phyloP scores from a whole-genome alignment of 2,329 filamentous ascomycete genomes.

The Chrysoporthe austroafricana region DNA sequence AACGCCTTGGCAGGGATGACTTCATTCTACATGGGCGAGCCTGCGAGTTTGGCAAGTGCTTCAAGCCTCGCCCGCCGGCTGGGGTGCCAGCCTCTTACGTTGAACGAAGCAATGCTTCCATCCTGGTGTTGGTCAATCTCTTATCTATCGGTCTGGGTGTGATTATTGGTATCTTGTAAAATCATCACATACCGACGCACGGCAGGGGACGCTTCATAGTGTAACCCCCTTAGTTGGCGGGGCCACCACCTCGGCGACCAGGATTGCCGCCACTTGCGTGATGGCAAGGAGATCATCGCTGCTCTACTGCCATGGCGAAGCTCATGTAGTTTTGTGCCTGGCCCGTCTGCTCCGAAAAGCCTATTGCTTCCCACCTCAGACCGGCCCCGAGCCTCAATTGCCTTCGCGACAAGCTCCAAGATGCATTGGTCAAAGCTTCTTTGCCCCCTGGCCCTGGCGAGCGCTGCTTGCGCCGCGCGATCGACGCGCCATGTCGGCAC shows the following conservation, averaged over 20 bases:
- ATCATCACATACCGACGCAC: background rate
- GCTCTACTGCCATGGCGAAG: background rate
- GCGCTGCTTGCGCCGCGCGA: conserved; percentile 18
- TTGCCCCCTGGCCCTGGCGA: conserved; percentile 20
- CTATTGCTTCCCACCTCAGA: background rate
- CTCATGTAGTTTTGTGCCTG: conserved; percentile 1
- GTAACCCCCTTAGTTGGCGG: conserved; percentile 2
- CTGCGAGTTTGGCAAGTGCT: background rate
- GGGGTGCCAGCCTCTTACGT: background rate
- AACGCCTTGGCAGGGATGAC: background rate
- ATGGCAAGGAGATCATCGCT: conserved; percentile 6
- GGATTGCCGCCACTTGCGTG: background rate
- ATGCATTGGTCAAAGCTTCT: conserved; percentile 24
- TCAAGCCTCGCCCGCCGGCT: background rate
- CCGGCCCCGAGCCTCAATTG: background rate
- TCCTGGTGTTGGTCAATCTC: background rate
- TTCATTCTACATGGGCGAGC: background rate
- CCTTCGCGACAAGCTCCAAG: conserved; percentile 2
- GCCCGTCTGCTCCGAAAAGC: background rate
- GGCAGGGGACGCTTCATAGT: background rate
- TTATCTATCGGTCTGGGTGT: background rate
- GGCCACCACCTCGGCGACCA: background rate
- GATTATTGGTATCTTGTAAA: background rate
- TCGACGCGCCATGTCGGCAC: conserved; percentile 27
- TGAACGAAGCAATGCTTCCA: background rate